Evolutionary conservation across 495 filamentous ascomycete species (phyloP).

Genomic region (Darksidea phi): DNA sequence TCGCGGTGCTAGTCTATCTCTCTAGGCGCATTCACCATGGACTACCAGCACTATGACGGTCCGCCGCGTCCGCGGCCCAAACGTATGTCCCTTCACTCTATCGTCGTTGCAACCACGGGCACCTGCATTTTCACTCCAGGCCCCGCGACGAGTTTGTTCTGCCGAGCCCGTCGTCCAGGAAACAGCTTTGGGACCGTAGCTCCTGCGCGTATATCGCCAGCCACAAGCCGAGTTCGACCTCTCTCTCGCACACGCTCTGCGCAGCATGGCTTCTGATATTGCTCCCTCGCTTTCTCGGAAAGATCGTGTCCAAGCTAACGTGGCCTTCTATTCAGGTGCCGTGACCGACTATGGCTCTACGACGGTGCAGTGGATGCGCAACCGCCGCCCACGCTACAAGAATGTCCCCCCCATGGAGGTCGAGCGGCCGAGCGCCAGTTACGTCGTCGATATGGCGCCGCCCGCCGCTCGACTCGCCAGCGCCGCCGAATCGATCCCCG

Average conservation of each 20-base stretch:
- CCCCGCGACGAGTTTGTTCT: too few relatives aligned
- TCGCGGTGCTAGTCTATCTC: too few relatives aligned
- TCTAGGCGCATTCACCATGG: too few relatives aligned
- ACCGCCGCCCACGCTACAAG: slow-evolving; percentile 73
- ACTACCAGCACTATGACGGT: slow-evolving; percentile 28
- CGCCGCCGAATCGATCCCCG: slow-evolving; percentile 79
- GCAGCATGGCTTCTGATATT: too few relatives aligned
- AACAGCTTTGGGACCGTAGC: too few relatives aligned
- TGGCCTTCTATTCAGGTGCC: slow-evolving; percentile 54
- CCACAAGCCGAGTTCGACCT: too few relatives aligned
- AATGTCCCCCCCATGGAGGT: slow-evolving; percentile 64
- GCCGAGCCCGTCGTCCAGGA: too few relatives aligned
- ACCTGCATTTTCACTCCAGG: too few relatives aligned
- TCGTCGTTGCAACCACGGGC: too few relatives aligned
- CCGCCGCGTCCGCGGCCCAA: slow-evolving; percentile 26
- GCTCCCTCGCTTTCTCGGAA: background rate
- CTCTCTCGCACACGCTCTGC: too few relatives aligned
- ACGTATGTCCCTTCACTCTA: slow-evolving; percentile 10
- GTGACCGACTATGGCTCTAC: slow-evolving; percentile 96
- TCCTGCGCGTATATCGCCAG: too few relatives aligned
- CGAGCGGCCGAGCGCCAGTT: slow-evolving; percentile 83
- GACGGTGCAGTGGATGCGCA: slow-evolving; percentile 88
- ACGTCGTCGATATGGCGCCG: slow-evolving; percentile 66
- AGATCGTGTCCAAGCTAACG: background rate
- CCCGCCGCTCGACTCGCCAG: slow-evolving; percentile 61